These are phyloP conservation scores for Chlamydomonas schloesseri DNA, from an alignment of 139 green algal species.

Conservation along the genomic window DNA sequence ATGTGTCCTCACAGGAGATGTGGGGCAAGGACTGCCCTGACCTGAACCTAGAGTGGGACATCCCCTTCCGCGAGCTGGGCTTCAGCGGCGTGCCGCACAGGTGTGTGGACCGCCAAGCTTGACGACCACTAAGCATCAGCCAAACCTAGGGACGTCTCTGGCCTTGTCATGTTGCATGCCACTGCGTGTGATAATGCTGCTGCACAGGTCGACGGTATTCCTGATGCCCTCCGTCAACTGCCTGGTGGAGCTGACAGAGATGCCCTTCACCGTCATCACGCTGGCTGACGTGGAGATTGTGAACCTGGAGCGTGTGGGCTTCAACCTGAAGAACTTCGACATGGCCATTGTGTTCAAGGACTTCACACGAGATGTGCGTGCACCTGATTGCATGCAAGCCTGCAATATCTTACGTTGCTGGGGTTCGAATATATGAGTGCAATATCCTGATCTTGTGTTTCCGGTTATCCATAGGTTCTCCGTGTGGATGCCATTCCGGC, in stretches of 20 bases:
- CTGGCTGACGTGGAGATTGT: constrained; percentile 93
- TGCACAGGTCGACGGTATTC: constrained; percentile 52
- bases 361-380: constrained; percentile 55
- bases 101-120: constrained; percentile 3
- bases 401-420: too few relatives aligned
- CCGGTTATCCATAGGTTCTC: constrained; percentile 71
- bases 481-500: constrained; percentile 92
- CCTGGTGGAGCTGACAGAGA: constrained; percentile 96
- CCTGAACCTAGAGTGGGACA: constrained; percentile 97
- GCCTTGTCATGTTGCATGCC: not conserved
- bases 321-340: constrained; percentile 99
- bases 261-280: constrained; percentile 93
- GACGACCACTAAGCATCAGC: too few relatives aligned
- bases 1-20: constrained; percentile 76
- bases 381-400: too few relatives aligned
- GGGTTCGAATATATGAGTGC: too few relatives aligned
- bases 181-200: too few relatives aligned
- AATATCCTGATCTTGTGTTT: not conserved
- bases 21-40: constrained; percentile 73
- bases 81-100: constrained; percentile 93
- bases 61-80: constrained; percentile 96
- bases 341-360: constrained; percentile 98
- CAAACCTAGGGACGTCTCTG: not conserved
- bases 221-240: constrained; percentile 98
- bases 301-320: constrained; percentile 98